Evolutionary conservation across 1,284 basidiomycete species (phyloP).

Genomic region (Rhizoctonia solani): DNA sequence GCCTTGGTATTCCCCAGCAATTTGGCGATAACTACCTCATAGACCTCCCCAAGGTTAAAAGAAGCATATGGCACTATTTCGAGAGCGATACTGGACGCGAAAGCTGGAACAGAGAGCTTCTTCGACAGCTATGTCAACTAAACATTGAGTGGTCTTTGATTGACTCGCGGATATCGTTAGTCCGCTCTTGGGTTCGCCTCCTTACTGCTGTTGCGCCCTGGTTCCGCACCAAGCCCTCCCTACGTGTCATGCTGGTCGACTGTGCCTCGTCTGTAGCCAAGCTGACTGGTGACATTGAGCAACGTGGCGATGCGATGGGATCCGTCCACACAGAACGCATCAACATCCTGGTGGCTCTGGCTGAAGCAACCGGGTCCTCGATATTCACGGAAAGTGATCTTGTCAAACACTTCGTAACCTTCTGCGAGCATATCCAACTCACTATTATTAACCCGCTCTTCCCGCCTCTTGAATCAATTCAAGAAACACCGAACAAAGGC

Average conservation of each 20-base stretch:
- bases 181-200: conserved; percentile 78
- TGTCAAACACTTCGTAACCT: conserved; percentile 64
- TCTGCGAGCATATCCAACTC: conserved; percentile 54
- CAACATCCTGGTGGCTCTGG: conserved; percentile 68
- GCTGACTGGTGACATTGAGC: conserved; percentile 68
- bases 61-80: conserved; percentile 40
- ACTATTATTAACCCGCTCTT: conserved; percentile 51
- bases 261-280: conserved; percentile 67
- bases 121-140: conserved; percentile 58
- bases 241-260: conserved; percentile 56
- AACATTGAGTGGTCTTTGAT: conserved; percentile 86
- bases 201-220: conserved; percentile 68
- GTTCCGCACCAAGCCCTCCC: conserved; percentile 59
- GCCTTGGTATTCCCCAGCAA: conserved; percentile 67
- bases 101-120: conserved; percentile 53
- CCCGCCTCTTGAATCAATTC: conserved; percentile 73
- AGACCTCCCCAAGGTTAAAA: conserved; percentile 42
- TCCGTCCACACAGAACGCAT: conserved; percentile 78
- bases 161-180: conserved; percentile 74
- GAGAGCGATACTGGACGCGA: conserved; percentile 40
- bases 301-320: conserved; percentile 83
- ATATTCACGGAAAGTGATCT: conserved; percentile 55
- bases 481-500: conserved; percentile 63
- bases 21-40: conserved; percentile 84
- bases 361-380: conserved; percentile 54